Base-by-base conservation (phyloP, 2,329 filamentous ascomycete genomes). In the Truncatella angustata region DNA sequence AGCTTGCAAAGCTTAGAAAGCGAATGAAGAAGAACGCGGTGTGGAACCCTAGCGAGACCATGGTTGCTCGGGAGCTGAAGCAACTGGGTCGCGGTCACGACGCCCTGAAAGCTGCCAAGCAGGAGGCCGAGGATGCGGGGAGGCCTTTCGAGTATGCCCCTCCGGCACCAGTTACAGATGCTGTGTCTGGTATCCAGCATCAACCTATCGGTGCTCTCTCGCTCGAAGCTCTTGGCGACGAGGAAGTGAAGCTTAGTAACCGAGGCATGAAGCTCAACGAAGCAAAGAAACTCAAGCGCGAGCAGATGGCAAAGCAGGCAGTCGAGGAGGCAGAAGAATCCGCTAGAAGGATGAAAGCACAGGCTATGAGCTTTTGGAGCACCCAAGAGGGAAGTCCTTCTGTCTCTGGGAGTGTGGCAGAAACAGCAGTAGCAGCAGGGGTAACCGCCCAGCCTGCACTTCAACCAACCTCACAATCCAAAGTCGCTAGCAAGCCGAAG, bases 1-100 rank as follows among this genome's bases (percentile, higher is more conserved):
- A 88, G 64, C 73, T 88, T 43, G 84, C 84, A 1, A 80, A 84
- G 56, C 76, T 94, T 6, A 78, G 90, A 54, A 94, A 94, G 71
- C 80, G 87, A 16, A 94, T 94, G 90, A 94, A 94, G 79, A 94
- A 94, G 77, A 94, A 94, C 63, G 87, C 89, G 0, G 86, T 89
- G 4, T 94, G 90, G 90, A 85, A 83, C 3, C 90, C 90, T 0
- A 92, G 88, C 56, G 87, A 90, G 60, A 92, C 90, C 0, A 94
- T 94, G 90, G 89, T 93, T 57, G 82, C 87, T 14, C 79, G 89
- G 26, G 89, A 93, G 68, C 79, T 94, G 1, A 88, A 88, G 65
- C 76, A 77, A 18, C 78, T 90, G 16, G 85, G 85, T 1, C 84
- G 90, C 40, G 85, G 85, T 3, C 76, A 82, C 14, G 84, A 86